phyloP scores from a whole-genome alignment of 1,139 yeast genomes.

The Blastobotrys serpentis region DNA sequence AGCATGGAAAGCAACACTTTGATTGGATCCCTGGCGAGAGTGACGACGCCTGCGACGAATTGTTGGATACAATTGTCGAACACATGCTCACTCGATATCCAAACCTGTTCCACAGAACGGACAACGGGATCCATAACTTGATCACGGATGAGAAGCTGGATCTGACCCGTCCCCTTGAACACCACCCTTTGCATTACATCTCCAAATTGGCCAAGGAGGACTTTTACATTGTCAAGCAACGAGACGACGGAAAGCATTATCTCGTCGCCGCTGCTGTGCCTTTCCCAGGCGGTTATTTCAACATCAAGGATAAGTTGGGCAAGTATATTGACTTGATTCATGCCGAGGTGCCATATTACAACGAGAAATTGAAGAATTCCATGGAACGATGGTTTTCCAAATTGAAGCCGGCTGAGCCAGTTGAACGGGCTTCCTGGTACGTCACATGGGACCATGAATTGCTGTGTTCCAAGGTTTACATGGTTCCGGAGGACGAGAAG shows the following conservation, averaged over 20 bases:
- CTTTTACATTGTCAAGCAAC: conserved; percentile 59
- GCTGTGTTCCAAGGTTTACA: conserved; percentile 42
- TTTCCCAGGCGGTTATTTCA: conserved; percentile 75
- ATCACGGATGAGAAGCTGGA: conserved; percentile 61
- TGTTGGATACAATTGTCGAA: conserved; percentile 59
- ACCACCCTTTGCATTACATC: conserved; percentile 61
- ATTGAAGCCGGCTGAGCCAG: conserved; percentile 58
- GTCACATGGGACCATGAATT: conserved; percentile 70
- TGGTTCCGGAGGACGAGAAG: conserved; percentile 32
- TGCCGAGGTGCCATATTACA: conserved; percentile 68
- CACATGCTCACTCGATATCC: conserved; percentile 67
- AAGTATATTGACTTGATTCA: conserved; percentile 63
- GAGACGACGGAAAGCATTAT: conserved; percentile 59
- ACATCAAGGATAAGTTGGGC: conserved; percentile 59
- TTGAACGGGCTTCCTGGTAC: conserved; percentile 76
- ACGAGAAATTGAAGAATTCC: conserved; percentile 60
- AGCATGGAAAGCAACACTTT: conserved; percentile 60
- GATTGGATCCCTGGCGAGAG: conserved; percentile 66
- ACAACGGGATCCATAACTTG: conserved; percentile 56
- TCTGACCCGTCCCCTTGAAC: conserved; percentile 57
- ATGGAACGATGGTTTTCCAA: conserved; percentile 75
- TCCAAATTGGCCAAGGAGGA: conserved; percentile 76
- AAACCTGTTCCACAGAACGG: conserved; percentile 53
- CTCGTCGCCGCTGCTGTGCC: conserved; percentile 74
- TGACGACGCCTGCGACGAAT: conserved; percentile 60